These are phyloP conservation scores for Rhizopogon vinicolor DNA, from an alignment of 768 basidiomycete species.

Conservation along the genomic window DNA sequence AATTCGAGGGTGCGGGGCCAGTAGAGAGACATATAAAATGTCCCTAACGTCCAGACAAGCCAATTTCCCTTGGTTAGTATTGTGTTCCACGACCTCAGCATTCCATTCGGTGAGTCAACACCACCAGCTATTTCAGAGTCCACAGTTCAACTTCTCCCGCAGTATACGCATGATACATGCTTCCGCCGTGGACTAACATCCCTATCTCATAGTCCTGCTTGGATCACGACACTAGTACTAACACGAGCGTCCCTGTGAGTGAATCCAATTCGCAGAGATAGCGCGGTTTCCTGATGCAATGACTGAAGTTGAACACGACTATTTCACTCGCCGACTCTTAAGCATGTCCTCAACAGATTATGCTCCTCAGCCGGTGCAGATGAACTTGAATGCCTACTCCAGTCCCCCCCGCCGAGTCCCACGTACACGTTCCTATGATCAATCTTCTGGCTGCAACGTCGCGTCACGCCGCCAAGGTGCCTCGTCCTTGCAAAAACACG, in stretches of 20 bases:
- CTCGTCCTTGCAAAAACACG: not conserved
- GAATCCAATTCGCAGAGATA: not conserved
- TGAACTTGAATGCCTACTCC: not conserved
- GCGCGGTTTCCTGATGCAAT: not conserved
- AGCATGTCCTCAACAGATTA: not conserved
- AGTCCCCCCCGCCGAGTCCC: not conserved
- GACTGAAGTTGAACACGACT: not conserved
- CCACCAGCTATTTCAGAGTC: not conserved
- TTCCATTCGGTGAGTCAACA: not conserved
- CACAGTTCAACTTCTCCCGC: not conserved
- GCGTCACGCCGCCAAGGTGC: not conserved
- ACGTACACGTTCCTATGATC: not conserved
- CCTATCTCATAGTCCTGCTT: not conserved
- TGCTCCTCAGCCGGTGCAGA: not conserved
- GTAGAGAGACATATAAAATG: not conserved
- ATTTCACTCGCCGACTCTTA: not conserved
- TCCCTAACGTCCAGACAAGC: not conserved
- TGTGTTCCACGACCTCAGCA: not conserved
- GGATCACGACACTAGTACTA: not conserved
- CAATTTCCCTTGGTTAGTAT: not conserved
- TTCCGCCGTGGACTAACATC: not conserved
- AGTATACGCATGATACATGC: not conserved
- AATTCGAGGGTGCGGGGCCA: not conserved
- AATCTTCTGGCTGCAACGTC: not conserved
- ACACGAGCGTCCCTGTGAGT: not conserved